Conservation (phyloP, 2,329 filamentous ascomycete species). For the Davidsoniella virescens region DNA sequence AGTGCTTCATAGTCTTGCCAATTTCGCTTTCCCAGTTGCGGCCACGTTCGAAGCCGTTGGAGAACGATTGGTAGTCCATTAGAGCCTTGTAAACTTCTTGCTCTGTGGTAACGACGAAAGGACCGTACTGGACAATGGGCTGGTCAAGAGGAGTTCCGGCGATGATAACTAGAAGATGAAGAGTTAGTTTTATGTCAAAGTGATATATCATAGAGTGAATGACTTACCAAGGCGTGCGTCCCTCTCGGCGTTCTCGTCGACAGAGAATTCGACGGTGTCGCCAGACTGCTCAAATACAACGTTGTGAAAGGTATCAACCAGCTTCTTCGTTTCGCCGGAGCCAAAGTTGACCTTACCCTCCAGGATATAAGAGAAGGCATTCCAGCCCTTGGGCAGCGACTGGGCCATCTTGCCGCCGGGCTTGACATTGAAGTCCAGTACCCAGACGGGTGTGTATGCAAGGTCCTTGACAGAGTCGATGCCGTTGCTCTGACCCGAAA, state of each 20-base stretch:
- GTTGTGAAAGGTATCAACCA: conserved; percentile 62
- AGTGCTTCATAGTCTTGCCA: conserved; percentile 51
- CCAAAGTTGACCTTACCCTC: conserved; percentile 53
- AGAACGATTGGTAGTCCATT: conserved; percentile 53
- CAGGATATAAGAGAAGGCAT: conserved; percentile 78
- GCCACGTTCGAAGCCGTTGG: conserved; percentile 68
- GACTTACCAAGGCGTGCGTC: conserved; percentile 31
- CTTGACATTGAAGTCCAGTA: conserved; percentile 65
- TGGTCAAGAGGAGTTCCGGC: conserved; percentile 70
- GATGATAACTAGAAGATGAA: conserved; percentile 38
- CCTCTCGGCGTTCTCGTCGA: conserved; percentile 47
- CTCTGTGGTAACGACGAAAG: conserved; percentile 61
- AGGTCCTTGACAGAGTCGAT: conserved; percentile 78
- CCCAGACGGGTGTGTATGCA: conserved; percentile 94
- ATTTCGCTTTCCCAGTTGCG: conserved; percentile 73
- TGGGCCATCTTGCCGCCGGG: conserved; percentile 68
- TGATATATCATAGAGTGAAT: not conserved
- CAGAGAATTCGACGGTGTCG: conserved; percentile 56
- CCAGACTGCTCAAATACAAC: conserved; percentile 73
- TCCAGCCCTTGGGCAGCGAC: conserved; percentile 64
- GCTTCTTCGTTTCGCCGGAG: conserved; percentile 31
- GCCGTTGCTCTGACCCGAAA: conserved; percentile 69
- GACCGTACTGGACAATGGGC: conserved; percentile 67
- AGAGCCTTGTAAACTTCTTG: conserved; percentile 64
- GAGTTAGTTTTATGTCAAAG: conserved; percentile 4